Conservation (phyloP, 768 basidiomycete species). For the Mycena galericulata region DNA sequence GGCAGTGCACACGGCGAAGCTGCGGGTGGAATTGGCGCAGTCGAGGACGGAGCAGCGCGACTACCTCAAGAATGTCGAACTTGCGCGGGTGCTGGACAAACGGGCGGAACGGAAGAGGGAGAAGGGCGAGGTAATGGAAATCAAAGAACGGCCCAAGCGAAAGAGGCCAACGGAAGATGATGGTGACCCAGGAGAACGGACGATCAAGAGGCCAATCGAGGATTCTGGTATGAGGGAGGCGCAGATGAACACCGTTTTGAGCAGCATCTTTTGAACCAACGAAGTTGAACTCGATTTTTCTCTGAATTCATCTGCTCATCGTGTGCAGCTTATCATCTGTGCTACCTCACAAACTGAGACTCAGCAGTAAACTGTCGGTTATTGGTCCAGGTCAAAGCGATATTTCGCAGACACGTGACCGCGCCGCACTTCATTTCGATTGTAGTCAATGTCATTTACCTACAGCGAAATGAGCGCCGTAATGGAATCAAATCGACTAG, state of each 20-base stretch:
- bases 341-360: no score
- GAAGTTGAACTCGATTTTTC: background rate
- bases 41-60: slow-evolving; percentile 91
- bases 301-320: no score
- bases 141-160: slow-evolving; percentile 52
- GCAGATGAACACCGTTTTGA: slow-evolving; percentile 28
- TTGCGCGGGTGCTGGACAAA: slow-evolving; percentile 87
- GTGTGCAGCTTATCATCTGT: no score
- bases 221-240: slow-evolving; percentile 15
- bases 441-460: no score
- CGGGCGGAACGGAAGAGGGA: slow-evolving; percentile 75
- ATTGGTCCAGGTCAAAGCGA: no score
- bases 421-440: no score
- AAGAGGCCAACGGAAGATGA: slow-evolving; percentile 39
- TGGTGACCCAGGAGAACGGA: slow-evolving; percentile 26
- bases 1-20: slow-evolving; percentile 85
- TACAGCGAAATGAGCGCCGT: no score
- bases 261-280: slow-evolving; percentile 16
- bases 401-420: no score
- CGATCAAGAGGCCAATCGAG: slow-evolving; percentile 19
- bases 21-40: slow-evolving; percentile 93
- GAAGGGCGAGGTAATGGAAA: slow-evolving; percentile 64
- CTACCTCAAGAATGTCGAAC: slow-evolving; percentile 94
- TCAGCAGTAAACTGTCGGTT: no score
- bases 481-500: no score